Evolutionary conservation across 768 basidiomycete genomes (phyloP).

Genomic region (Suillus variegatus): DNA sequence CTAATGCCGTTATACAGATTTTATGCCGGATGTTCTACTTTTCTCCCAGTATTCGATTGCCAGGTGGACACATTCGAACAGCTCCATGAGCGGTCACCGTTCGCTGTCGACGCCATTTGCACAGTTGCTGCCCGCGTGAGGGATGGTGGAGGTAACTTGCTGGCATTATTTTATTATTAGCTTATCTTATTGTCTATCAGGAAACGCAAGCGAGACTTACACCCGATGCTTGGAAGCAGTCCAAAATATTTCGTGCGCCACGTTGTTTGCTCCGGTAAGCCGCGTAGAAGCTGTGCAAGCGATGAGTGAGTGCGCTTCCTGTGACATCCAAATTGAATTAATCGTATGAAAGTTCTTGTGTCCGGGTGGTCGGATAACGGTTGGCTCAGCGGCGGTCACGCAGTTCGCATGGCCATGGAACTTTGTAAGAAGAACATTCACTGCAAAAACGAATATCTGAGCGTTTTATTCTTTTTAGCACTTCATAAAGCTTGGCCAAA

Average conservation of each 20-base stretch:
- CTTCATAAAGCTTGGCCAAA: constrained; percentile 92
- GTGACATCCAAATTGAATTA: constrained; percentile 5
- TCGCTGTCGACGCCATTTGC: constrained; percentile 90
- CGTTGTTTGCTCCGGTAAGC: constrained; percentile 83
- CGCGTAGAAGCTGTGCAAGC: constrained; percentile 89
- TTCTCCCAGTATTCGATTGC: constrained; percentile 85
- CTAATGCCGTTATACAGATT: constrained; percentile 52
- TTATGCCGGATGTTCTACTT: constrained; percentile 91
- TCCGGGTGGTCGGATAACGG: constrained; percentile 95
- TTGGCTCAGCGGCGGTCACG: constrained; percentile 94
- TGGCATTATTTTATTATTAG: not conserved
- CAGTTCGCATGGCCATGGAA: constrained; percentile 97
- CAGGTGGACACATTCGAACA: constrained; percentile 83
- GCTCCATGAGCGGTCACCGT: constrained; percentile 87
- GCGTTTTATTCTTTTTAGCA: constrained; percentile 41
- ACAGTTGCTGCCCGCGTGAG: constrained; percentile 91
- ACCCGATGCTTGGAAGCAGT: constrained; percentile 80
- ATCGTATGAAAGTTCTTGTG: constrained; percentile 62
- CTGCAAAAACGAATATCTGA: not conserved
- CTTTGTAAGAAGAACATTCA: constrained; percentile 56
- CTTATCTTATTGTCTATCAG: constrained; percentile 37
- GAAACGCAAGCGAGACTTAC: constrained; percentile 73
- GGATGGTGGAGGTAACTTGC: constrained; percentile 75
- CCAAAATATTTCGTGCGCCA: constrained; percentile 80
- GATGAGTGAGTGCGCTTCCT: constrained; percentile 66